Evolutionary conservation across 805 yeast genomes (phyloP), one percentile per base, ranked within the genome.

Genomic region (Nakazawaea populi): DNA sequence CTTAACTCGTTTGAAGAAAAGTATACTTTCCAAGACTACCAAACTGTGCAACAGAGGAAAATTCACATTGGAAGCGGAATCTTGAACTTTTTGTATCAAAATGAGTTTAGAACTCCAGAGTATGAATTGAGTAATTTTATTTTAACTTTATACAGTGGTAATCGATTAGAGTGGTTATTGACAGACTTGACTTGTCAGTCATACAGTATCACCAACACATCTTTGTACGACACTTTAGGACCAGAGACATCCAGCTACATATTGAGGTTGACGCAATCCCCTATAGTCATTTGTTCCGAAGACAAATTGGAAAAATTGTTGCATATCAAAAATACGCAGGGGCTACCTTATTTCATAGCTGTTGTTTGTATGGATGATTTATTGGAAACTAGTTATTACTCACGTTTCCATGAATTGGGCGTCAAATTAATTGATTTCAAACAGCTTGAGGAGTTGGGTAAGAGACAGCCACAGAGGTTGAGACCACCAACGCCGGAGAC

Each of bases 91-190:
- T 56, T 65, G 34, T 50, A 52, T 30, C 52, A 58, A 30, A 60
- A 63, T 4, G 46, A 14, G 48, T 52, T 50, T 36, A 38, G 31
- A 14, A 32, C 36, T 5, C 35, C 18, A 5, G 29, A 41, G 53
- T 4, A 11, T 30, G 18, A 49, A n/a, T 3, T 29, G 11, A 27
- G 34, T 5, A 28, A 45, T 14, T 83, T 82, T 57, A 68, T 82
- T 35, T 74, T 83, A 42, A 70, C 85, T 1, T 58, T 85, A 24
- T 77, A 79, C 62, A 75, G 86, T 30, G 70, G 74, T 18, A 85
- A 85, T 61, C 69, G 81, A 44, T 71, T 76, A 8, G 88, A 86
- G 65, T 87, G 95, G 95, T 72, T 76, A 30, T 61, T 86, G 27
- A 65, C 85, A 29, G 94, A 87, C 66, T 64, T 86, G 58, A 89